phyloP scores from a whole-genome alignment of 2,329 filamentous ascomycete genomes.

The Fusarium coffeatum region DNA sequence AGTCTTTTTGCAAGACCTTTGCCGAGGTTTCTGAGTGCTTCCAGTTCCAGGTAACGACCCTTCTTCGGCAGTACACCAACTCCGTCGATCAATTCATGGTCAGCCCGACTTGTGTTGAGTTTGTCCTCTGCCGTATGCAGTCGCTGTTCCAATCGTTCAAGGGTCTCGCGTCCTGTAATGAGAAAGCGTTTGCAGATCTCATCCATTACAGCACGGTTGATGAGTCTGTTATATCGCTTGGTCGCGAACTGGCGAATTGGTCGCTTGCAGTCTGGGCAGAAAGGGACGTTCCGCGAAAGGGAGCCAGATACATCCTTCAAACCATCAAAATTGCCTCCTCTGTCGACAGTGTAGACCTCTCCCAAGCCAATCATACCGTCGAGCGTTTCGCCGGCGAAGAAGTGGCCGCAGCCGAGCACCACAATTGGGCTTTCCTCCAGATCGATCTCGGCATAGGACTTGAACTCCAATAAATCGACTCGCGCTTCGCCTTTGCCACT shows the following conservation, averaged over 20 bases:
- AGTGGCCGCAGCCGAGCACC: slow-evolving; percentile 70
- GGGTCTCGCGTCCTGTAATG: slow-evolving; percentile 42
- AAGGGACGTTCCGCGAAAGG: slow-evolving; percentile 55
- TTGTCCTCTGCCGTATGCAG: slow-evolving; percentile 40
- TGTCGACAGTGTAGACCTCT: slow-evolving; percentile 59
- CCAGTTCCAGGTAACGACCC: background rate
- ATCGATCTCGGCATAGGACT: slow-evolving; percentile 66
- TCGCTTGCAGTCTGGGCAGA: slow-evolving; percentile 68
- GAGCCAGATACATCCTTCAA: slow-evolving; percentile 56
- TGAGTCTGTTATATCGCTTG: slow-evolving; percentile 68
- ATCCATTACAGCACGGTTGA: slow-evolving; percentile 69
- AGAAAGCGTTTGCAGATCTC: slow-evolving; percentile 72
- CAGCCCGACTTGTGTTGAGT: background rate
- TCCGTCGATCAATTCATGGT: background rate
- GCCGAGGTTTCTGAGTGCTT: background rate
- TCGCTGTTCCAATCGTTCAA: slow-evolving; percentile 43
- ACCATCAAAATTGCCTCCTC: slow-evolving; percentile 47
- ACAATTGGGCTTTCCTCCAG: slow-evolving; percentile 69
- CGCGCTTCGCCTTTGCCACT: slow-evolving; percentile 52
- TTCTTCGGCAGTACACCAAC: background rate
- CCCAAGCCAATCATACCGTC: slow-evolving; percentile 68
- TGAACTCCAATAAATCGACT: slow-evolving; percentile 67
- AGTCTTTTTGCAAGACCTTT: slow-evolving; percentile 14
- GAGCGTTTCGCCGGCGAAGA: slow-evolving; percentile 68
- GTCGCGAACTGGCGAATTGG: slow-evolving; percentile 64